phyloP scores from a whole-genome alignment of 1,139 yeast species.

The Lodderomyces orthopsilosis region DNA sequence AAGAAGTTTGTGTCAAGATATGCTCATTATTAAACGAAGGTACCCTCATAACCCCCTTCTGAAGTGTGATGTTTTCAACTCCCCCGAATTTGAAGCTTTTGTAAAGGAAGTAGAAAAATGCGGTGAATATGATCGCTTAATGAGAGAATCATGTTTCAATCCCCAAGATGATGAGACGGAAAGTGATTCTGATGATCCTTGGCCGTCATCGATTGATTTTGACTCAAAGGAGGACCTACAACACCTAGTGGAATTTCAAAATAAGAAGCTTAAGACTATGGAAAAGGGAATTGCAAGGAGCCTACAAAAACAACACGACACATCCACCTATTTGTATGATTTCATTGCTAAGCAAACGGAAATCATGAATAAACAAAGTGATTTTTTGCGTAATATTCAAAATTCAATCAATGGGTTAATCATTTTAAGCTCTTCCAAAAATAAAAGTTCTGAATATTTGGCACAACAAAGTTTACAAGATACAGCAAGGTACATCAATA shows the following conservation, averaged over 20 bases:
- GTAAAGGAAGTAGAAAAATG: slow-evolving; percentile 16
- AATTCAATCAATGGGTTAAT: slow-evolving; percentile 21
- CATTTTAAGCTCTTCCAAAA: slow-evolving; percentile 19
- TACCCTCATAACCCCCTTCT: slow-evolving; percentile 29
- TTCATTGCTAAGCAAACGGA: slow-evolving; percentile 22
- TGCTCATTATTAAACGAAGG: slow-evolving; percentile 25
- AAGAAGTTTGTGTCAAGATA: slow-evolving; percentile 31
- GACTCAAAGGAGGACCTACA: slow-evolving; percentile 13
- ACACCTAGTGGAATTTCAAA: slow-evolving; percentile 15
- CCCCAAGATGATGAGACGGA: slow-evolving; percentile 12
- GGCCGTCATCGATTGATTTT: slow-evolving; percentile 9
- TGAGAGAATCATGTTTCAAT: slow-evolving; percentile 12
- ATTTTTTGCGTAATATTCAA: slow-evolving; percentile 20
- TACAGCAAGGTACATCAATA: slow-evolving; percentile 16
- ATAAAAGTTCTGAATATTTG: slow-evolving; percentile 17
- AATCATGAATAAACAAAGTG: slow-evolving; percentile 20
- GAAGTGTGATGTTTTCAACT: slow-evolving; percentile 28
- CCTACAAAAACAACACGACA: slow-evolving; percentile 17
- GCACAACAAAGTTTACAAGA: slow-evolving; percentile 21
- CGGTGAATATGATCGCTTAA: slow-evolving; percentile 10
- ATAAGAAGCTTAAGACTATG: slow-evolving; percentile 14
- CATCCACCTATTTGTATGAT: slow-evolving; percentile 15
- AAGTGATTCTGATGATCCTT: slow-evolving; percentile 10
- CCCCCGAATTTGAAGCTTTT: slow-evolving; percentile 21
- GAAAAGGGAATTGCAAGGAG: slow-evolving; percentile 18